Percentiles rank a stretch among this genome's conserved stretches.
Evolutionary conservation across 257 asterid species (phyloP).

Genomic region (Jasminum sambac): DNA sequence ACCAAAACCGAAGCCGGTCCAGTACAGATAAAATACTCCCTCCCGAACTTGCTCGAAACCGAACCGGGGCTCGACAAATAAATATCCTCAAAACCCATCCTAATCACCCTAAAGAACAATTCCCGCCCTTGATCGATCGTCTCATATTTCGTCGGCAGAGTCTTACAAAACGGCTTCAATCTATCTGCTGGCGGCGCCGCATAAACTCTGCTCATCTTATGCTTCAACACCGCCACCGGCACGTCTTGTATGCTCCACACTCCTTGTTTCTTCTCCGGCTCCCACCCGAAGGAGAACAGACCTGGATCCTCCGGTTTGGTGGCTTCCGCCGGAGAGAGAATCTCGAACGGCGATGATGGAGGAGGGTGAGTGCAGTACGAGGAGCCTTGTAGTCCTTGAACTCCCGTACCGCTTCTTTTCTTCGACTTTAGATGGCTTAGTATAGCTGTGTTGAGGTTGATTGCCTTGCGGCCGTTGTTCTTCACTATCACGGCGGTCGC

Average conservation of each 20-base stretch:
- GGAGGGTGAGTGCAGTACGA: conserved; percentile 75
- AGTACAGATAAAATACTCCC: conserved; percentile 66
- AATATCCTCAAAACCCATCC: conserved; percentile 82
- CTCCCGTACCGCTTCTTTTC: conserved; percentile 56
- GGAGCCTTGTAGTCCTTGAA: conserved; percentile 60
- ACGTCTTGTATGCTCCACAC: conserved; percentile 69
- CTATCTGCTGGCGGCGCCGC: conserved; percentile 56
- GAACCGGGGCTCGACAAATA: conserved; percentile 79
- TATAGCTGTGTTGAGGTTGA: conserved; percentile 49
- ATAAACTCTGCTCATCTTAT: conserved; percentile 75
- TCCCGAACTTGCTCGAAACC: conserved; percentile 44
- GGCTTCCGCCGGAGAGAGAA: conserved; percentile 66
- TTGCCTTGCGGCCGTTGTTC: conserved; percentile 63
- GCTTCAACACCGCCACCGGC: conserved; percentile 62
- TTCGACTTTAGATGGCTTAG: conserved; percentile 56
- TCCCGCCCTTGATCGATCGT: conserved; percentile 80
- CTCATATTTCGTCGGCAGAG: conserved; percentile 71
- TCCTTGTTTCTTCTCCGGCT: conserved; percentile 67
- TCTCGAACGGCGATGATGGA: conserved; percentile 57
- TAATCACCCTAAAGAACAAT: conserved; percentile 69
- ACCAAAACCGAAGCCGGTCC: conserved; percentile 77
- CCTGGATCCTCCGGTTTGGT: conserved; percentile 63
- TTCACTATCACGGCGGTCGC: conserved; percentile 73
- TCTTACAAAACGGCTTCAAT: conserved; percentile 44
- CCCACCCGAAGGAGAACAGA: conserved; percentile 65